Evolutionary conservation across 2,329 filamentous ascomycete species (phyloP), one percentile per base, ranked within the genome.

Genomic region (Epichloe sibirici): DNA sequence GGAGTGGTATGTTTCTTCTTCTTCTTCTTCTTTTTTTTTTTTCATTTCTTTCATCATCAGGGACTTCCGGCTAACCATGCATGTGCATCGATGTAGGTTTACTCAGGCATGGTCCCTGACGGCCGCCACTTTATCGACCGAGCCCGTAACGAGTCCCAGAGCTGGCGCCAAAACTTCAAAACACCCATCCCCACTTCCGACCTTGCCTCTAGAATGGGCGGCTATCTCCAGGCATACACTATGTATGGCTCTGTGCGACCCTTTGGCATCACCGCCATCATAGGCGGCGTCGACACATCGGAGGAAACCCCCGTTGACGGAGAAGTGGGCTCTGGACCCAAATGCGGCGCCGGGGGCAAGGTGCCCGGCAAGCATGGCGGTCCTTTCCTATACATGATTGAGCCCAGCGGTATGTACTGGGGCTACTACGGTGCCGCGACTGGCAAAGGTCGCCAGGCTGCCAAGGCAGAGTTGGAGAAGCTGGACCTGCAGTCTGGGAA

Each of bases 391-490:
- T 98, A 96, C 79, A 98, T 98, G 93, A 91, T 98, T 62, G 93
- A 98, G 76, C 93, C 93, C 43, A 95, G 90, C 65, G 93, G 93
- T 52, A 74, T 91, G 60, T 97, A 95, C 77, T 98, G 93, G 93
- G 93, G 93, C 55, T 98, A 98, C 78, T 96, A 96, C 70, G 93
- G 93, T 62, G 93, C 93, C 40, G 93, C 93, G 48, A 96, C 93
- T 13, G 93, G 93, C 65, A 98, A 98, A 74, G 93, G 93, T 57
- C 81, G 93, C 62, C 93, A 98, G 74, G 86, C 90, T 51, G 93
- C 93, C 65, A 98, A 98, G 78, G 90, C 91, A 8, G 93, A 98
- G 76, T 81, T 98, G 56, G 93, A 98, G 80, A 98, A 98, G 79
- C 79, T 98, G 54, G 89, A 97, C 69, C 81, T 98, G 54, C 77